phyloP scores from a whole-genome alignment of 192 early-diverging fungal genomes.

The Dissophora ornata region DNA sequence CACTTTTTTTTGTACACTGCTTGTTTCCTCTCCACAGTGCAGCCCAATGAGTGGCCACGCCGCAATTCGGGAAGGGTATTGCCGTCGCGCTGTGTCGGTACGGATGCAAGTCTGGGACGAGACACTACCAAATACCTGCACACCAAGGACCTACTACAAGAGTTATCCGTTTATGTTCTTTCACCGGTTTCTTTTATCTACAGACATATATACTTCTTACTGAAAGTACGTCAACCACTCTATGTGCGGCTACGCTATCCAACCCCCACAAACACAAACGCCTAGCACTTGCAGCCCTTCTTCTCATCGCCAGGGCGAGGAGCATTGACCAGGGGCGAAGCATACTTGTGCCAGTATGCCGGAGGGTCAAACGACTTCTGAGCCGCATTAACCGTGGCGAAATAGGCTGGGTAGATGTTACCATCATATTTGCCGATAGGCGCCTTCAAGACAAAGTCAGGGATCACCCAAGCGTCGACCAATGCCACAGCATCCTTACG shows the following conservation, averaged over 20 bases:
- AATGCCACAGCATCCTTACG: slow-evolving; percentile 63
- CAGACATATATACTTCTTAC: too few species aligned
- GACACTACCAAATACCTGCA: too few species aligned
- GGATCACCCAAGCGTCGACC: slow-evolving; percentile 64
- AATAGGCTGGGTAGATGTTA: slow-evolving; percentile 64
- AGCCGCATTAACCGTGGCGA: slow-evolving; percentile 44
- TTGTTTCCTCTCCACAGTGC: neutral
- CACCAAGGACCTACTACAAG: too few species aligned
- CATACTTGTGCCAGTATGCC: slow-evolving; percentile 55
- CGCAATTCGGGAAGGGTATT: neutral
- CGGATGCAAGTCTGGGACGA: too few species aligned
- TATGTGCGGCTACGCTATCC: too few species aligned
- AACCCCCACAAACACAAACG: too few species aligned
- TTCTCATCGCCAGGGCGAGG: slow-evolving; percentile 48
- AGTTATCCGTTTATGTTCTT: too few species aligned
- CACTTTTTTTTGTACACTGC: neutral
- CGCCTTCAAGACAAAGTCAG: slow-evolving; percentile 68
- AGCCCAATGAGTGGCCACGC: slow-evolving; percentile 24
- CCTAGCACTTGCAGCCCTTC: slow-evolving; percentile 44
- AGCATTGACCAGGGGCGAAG: slow-evolving; percentile 42
- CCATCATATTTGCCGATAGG: slow-evolving; percentile 71
- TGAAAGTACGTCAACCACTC: too few species aligned
- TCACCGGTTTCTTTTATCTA: too few species aligned
- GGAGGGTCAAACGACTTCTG: slow-evolving; percentile 49
- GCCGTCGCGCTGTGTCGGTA: too few species aligned